Percentiles rank a stretch among this genome's conserved stretches.
These are phyloP conservation scores for Fistulina hepatica DNA, from an alignment of 1,284 basidiomycete species.

Conservation along the genomic window DNA sequence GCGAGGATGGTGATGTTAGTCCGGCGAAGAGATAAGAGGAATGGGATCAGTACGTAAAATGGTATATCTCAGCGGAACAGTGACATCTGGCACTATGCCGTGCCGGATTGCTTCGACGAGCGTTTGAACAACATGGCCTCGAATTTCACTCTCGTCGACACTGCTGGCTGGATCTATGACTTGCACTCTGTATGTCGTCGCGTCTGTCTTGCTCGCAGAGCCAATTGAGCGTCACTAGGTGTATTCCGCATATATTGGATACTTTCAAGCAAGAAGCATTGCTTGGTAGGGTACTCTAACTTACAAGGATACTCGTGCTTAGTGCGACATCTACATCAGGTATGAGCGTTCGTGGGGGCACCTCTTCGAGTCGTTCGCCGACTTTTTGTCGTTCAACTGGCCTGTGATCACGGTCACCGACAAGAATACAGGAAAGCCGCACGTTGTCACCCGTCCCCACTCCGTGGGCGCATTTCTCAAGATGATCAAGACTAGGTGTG, in stretches of 20 bases:
- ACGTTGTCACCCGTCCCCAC: slow-evolving; percentile 66
- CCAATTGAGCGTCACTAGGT: slow-evolving; percentile 32
- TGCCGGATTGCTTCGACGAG: no score
- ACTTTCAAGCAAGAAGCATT: slow-evolving; percentile 65
- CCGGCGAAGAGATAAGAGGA: no score
- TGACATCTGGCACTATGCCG: no score
- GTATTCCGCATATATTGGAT: slow-evolving; percentile 76
- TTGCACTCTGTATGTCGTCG: slow-evolving; percentile 58
- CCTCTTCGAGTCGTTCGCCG: slow-evolving; percentile 71
- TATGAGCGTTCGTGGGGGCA: slow-evolving; percentile 76
- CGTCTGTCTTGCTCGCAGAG: slow-evolving; percentile 2
- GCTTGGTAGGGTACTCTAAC: slow-evolving; percentile 45
- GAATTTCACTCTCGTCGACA: slow-evolving; percentile 65
- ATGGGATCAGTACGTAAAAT: no score
- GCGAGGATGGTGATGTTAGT: no score
- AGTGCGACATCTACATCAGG: slow-evolving; percentile 29
- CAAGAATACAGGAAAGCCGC: slow-evolving; percentile 56
- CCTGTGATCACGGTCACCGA: slow-evolving; percentile 76
- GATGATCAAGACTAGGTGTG: slow-evolving; percentile 69
- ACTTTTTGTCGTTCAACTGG: slow-evolving; percentile 79
- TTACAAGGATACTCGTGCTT: slow-evolving; percentile 7
- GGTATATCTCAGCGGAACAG: no score
- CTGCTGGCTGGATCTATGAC: slow-evolving; percentile 74
- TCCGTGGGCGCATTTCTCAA: slow-evolving; percentile 64
- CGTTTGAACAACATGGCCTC: no score